Evolutionary conservation across 148 eudicot genomes (phyloP), one percentile per base, ranked within the genome.

Genomic region (Fagopyrum esculentum): DNA sequence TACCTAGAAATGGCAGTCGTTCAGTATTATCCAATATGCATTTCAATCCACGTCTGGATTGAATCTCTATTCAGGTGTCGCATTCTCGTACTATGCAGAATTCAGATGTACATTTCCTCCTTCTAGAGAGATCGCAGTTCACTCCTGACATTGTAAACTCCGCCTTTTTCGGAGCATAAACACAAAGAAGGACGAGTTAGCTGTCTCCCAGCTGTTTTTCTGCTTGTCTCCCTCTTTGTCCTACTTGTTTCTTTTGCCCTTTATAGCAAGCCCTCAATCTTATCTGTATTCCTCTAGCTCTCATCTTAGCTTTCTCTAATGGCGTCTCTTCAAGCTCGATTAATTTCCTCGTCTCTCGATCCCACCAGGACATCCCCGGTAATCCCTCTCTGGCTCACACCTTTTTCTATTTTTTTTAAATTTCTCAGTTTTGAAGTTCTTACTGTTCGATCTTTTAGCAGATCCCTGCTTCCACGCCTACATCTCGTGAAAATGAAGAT

Each of bases 131-230:
- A 7, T 8, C 44, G 3, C 12, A 57, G 64, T 57, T 57, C 26
- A 57, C 30, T 57, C 60, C 13, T 66, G 64, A 80, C 93, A 83
- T 90, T 71, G 96, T 71, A 78, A 78, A 83, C 96, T 93, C 98
- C 98, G 98, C 74, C 93, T 79, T 90, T 85, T 75, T 87, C 84
- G 93, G 96, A 88, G 84, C 44, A 29, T 3, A 26, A 61, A 26
- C 68, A 61, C 68, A n/a, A 61, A 61, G 68, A 26, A 61, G 57
- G 16, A 29, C 22, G 35, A 57, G 5, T 7, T 57, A 57, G 22
- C 64, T 57, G 64, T 30, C 64, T 35, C 17, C 35, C 64, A 59
- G 35, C 69, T 63, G 69, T 63, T 44, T 12, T 30, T 63, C 64
- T 19, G 7, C 15, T 60, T 54, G 15, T 54, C 19, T 35, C 40